Conservation (phyloP, 371 early-diverging fungal genomes). For the Amoeboaphelidium occidentale region DNA sequence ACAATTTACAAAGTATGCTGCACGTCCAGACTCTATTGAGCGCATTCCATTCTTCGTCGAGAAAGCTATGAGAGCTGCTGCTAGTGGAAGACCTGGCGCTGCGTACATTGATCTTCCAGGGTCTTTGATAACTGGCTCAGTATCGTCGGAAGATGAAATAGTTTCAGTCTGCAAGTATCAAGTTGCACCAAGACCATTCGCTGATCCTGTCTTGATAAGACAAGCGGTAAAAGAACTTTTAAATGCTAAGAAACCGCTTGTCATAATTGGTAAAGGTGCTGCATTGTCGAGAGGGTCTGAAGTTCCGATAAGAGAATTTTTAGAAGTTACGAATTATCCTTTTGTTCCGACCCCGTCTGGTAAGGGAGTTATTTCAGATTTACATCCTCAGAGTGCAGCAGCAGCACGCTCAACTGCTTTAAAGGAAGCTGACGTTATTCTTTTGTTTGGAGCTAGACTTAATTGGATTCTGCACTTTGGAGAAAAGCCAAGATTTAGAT, state of each 20-base stretch:
- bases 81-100: conserved; percentile 42
- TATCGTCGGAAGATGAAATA: not conserved
- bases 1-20: conserved; percentile 36
- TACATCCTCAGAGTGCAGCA: conserved; percentile 29
- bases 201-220: conserved; percentile 5
- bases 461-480: conserved; percentile 68
- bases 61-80: conserved; percentile 24
- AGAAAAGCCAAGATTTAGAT: conserved; percentile 24
- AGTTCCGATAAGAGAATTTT: too few species aligned
- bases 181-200: not conserved
- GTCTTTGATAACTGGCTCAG: not conserved
- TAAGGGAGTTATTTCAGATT: conserved; percentile 41
- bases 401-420: conserved; percentile 46
- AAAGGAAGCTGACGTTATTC: conserved; percentile 35
- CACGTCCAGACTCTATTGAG: conserved; percentile 22
- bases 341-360: conserved; percentile 38
- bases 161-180: not conserved
- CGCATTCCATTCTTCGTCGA: conserved; percentile 28
- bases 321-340: conserved; percentile 29
- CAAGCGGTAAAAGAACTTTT: conserved; percentile 11
- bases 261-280: conserved; percentile 55
- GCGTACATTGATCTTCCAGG: conserved; percentile 32
- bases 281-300: conserved; percentile 36
- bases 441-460: conserved; percentile 41
- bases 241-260: conserved; percentile 29